Evolutionary conservation across 306 rosid genomes (phyloP).

Genomic region (Glycine soja): DNA sequence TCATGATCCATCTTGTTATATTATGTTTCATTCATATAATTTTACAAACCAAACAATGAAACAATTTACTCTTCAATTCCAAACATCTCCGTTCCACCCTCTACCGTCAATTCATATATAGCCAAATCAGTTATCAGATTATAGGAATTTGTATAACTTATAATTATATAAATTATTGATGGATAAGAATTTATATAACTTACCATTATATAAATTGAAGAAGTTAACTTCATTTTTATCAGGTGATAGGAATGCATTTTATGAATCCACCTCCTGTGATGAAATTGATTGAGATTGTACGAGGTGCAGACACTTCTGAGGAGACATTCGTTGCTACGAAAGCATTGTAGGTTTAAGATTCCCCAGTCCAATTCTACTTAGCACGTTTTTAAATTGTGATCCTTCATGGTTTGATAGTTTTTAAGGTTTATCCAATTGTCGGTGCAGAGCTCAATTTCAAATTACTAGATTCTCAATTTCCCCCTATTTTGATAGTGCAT

Average conservation of each 20-base stretch:
- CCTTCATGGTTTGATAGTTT: background rate
- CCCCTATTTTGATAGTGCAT: background rate
- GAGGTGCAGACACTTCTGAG: constrained; percentile 85
- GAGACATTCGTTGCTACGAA: constrained; percentile 71
- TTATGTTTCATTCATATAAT: too few relatives aligned
- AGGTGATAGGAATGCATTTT: constrained; percentile 99
- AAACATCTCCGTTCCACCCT: too few relatives aligned
- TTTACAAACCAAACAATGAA: too few relatives aligned
- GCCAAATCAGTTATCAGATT: too few relatives aligned
- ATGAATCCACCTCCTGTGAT: constrained; percentile 95
- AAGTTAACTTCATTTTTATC: constrained; percentile 25
- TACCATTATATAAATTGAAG: background rate
- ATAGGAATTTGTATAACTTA: too few relatives aligned
- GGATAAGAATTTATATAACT: too few relatives aligned
- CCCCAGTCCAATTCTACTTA: background rate
- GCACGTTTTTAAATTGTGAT: background rate
- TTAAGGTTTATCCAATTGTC: background rate
- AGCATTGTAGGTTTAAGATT: constrained; percentile 74
- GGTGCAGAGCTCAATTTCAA: background rate
- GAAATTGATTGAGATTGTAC: constrained; percentile 89
- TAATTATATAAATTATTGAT: too few relatives aligned
- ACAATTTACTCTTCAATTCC: too few relatives aligned
- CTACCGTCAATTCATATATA: too few relatives aligned
- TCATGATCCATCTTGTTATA: too few relatives aligned
- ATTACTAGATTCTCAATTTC: background rate